phyloP scores from a whole-genome alignment of 2,329 filamentous ascomycete genomes.

The Aspergillus tamarii region DNA sequence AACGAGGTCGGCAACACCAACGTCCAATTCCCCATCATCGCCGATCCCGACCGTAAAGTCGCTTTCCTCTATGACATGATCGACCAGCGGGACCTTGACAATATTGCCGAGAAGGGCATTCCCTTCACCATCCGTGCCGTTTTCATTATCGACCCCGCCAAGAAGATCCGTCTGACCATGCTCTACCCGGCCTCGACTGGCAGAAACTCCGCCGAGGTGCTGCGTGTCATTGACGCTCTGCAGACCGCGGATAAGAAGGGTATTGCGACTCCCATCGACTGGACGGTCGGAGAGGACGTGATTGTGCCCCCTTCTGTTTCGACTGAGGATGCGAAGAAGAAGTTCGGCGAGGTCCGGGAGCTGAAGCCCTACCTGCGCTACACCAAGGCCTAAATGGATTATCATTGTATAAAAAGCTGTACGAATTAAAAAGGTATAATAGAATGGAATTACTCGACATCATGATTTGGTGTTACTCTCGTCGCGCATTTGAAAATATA shows the following conservation, averaged over 20 bases:
- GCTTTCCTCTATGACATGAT: conserved; percentile 82
- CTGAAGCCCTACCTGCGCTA: conserved; percentile 56
- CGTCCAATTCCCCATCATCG: conserved; percentile 78
- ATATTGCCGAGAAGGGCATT: conserved; percentile 71
- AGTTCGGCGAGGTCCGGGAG: conserved; percentile 74
- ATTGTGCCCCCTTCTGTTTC: conserved; percentile 84
- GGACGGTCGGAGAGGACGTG: conserved; percentile 85
- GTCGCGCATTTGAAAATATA: neutral
- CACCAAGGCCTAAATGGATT: neutral
- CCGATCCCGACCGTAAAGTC: conserved; percentile 77
- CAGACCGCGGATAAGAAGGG: conserved; percentile 88
- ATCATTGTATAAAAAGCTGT: neutral
- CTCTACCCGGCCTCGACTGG: conserved; percentile 91
- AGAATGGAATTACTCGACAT: neutral
- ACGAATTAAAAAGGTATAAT: neutral
- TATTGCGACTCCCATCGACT: conserved; percentile 88
- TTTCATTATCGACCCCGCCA: conserved; percentile 92
- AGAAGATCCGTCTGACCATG: conserved; percentile 91
- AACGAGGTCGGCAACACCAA: conserved; percentile 74
- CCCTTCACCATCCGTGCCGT: conserved; percentile 92
- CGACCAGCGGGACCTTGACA: conserved; percentile 81
- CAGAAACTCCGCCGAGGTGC: conserved; percentile 78
- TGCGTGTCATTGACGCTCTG: conserved; percentile 78
- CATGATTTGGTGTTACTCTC: neutral
- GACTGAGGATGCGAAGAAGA: conserved; percentile 82